Conservation (phyloP, 169 alveolate genomes). For the Babesia gibsoni region DNA sequence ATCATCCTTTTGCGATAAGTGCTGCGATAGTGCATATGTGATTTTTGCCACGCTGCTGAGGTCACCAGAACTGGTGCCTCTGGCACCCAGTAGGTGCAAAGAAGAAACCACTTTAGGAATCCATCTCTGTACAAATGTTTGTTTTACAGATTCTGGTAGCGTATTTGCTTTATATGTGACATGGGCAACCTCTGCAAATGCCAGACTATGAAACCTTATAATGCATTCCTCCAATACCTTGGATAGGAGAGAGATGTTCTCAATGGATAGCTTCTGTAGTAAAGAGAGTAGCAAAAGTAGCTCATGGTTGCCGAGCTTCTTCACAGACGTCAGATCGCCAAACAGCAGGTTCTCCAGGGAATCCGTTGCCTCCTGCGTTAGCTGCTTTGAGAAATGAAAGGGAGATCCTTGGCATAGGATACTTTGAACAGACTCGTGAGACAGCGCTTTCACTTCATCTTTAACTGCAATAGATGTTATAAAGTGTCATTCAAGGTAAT, state of each 20-base stretch:
- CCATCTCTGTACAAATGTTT: not conserved
- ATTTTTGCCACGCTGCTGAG: conserved; percentile 30
- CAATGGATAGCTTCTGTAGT: conserved; percentile 5
- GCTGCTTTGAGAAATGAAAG: conserved; percentile 48
- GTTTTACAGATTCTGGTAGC: not conserved
- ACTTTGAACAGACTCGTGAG: conserved; percentile 55
- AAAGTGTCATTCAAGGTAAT: not conserved
- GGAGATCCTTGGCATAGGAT: conserved; percentile 57
- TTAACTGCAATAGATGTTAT: conserved; percentile 13
- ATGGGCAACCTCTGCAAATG: conserved; percentile 18
- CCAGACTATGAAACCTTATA: conserved; percentile 2
- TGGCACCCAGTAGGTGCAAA: not conserved
- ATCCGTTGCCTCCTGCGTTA: not conserved
- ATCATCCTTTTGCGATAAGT: not conserved
- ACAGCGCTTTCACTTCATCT: conserved; percentile 42
- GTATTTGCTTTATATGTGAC: not conserved
- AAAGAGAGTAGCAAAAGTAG: conserved; percentile 23
- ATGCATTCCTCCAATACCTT: conserved; percentile 11
- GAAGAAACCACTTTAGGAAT: conserved; percentile 3
- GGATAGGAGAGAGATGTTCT: conserved; percentile 13
- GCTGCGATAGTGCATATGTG: conserved; percentile 15
- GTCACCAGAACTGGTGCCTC: too few relatives aligned
- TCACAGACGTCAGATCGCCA: conserved; percentile 28
- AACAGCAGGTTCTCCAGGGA: conserved; percentile 15
- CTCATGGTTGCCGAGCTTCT: conserved; percentile 19